Conservation (phyloP, 257 asterid species). For the Solanum etuberosum region DNA sequence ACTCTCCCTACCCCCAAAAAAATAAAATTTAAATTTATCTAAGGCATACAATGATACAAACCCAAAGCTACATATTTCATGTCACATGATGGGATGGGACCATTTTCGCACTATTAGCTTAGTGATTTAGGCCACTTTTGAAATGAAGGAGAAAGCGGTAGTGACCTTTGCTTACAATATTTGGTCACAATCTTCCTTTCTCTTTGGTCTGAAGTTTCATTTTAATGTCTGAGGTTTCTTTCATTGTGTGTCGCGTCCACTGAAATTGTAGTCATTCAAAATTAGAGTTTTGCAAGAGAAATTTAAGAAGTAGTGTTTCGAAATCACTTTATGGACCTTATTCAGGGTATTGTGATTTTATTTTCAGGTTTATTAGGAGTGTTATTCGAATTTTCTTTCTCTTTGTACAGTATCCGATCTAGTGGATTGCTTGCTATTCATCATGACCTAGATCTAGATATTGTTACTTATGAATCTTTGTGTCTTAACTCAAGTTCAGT, state of each 20-base stretch:
- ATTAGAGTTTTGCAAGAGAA: neutral
- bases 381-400: neutral
- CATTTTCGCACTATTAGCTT: neutral
- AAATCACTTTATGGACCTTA: neutral
- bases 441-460: neutral
- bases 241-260: neutral
- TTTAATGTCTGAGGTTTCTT: neutral
- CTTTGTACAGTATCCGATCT: neutral
- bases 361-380: neutral
- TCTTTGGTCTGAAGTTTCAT: neutral
- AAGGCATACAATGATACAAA: neutral
- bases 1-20: neutral
- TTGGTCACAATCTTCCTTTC: neutral
- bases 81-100: neutral
- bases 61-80: neutral
- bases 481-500: neutral
- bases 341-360: neutral
- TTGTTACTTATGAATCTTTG: neutral
- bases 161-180: neutral
- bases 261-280: neutral
- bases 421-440: neutral
- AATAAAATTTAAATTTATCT: neutral
- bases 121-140: neutral
- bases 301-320: neutral
- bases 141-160: neutral